Conservation (phyloP, 805 yeast genomes). For the Clavispora carvajalis region DNA sequence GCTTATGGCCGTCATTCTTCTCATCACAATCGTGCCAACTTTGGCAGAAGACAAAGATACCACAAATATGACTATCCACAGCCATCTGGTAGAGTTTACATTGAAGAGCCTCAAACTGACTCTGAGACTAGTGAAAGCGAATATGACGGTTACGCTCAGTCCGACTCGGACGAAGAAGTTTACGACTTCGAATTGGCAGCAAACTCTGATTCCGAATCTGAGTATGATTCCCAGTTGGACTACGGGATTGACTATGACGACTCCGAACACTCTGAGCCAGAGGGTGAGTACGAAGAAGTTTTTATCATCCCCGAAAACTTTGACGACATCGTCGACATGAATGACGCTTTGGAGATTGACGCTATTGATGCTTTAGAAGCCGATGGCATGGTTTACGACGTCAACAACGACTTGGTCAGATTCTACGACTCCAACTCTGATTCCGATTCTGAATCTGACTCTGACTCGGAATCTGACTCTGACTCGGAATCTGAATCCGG, state of each 20-base stretch:
- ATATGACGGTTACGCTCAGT: conserved; percentile 14
- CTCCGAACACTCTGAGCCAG: conserved; percentile 17
- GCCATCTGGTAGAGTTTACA: conserved; percentile 32
- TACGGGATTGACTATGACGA: conserved; percentile 12
- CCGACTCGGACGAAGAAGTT: conserved; percentile 21
- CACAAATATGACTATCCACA: conserved; percentile 31
- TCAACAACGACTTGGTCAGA: conserved; percentile 22
- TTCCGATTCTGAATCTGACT: conserved; percentile 12
- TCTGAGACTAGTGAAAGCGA: conserved; percentile 23
- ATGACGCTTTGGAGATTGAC: conserved; percentile 33
- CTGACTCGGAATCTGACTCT: conserved; percentile 14
- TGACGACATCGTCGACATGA: conserved; percentile 31
- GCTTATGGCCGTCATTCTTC: background rate
- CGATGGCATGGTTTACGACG: conserved; percentile 20
- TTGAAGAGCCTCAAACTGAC: conserved; percentile 41
- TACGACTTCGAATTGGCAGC: conserved; percentile 27
- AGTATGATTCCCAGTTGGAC: conserved; percentile 11
- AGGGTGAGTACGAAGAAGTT: conserved; percentile 14
- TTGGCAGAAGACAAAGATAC: conserved; percentile 15
- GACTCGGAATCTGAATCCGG: conserved; percentile 13
- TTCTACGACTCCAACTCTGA: conserved; percentile 20
- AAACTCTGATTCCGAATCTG: conserved; percentile 12
- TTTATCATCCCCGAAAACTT: conserved; percentile 21
- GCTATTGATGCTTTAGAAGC: conserved; percentile 28
- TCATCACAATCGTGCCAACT: background rate